Evolutionary conservation across 225 moss, liverwort and hornwort genomes (phyloP).

Genomic region (Asterella californica): DNA sequence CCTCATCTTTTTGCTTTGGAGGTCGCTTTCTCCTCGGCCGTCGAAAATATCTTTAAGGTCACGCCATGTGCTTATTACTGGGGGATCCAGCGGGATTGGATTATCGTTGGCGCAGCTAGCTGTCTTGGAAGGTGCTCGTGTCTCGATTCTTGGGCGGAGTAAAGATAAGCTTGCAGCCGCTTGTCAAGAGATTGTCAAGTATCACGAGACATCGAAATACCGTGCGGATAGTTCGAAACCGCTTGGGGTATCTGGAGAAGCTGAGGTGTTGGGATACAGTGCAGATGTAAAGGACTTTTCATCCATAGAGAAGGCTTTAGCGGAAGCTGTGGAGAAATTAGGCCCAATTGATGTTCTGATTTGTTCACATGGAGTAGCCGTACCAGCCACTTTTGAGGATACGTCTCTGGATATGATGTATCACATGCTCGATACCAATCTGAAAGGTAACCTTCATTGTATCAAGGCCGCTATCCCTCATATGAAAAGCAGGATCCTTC

Average conservation of each 20-base stretch:
- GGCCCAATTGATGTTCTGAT: conserved; percentile 70
- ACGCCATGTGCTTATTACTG: conserved; percentile 74
- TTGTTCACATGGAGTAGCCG: conserved; percentile 68
- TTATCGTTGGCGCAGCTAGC: conserved; percentile 68
- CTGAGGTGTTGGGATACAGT: conserved; percentile 57
- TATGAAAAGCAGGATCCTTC: conserved; percentile 43
- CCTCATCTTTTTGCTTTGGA: conserved; percentile 31
- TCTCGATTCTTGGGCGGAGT: conserved; percentile 73
- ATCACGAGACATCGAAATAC: conserved; percentile 21
- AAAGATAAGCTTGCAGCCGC: conserved; percentile 58
- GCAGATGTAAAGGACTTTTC: conserved; percentile 65
- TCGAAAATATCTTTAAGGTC: conserved; percentile 27
- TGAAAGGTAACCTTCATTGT: conserved; percentile 69
- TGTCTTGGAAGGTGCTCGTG: conserved; percentile 58
- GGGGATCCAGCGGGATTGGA: conserved; percentile 95
- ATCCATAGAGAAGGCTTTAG: conserved; percentile 52
- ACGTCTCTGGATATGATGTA: conserved; percentile 52
- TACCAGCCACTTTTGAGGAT: conserved; percentile 53
- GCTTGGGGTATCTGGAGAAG: not conserved
- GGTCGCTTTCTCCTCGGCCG: conserved; percentile 29
- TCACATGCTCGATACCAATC: conserved; percentile 69
- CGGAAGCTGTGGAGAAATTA: conserved; percentile 53
- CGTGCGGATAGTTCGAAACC: conserved; percentile 13
- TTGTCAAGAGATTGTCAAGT: conserved; percentile 40
- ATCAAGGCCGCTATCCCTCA: conserved; percentile 77